Base-by-base conservation (phyloP, 805 yeast species). In the Brettanomyces naardenensis region DNA sequence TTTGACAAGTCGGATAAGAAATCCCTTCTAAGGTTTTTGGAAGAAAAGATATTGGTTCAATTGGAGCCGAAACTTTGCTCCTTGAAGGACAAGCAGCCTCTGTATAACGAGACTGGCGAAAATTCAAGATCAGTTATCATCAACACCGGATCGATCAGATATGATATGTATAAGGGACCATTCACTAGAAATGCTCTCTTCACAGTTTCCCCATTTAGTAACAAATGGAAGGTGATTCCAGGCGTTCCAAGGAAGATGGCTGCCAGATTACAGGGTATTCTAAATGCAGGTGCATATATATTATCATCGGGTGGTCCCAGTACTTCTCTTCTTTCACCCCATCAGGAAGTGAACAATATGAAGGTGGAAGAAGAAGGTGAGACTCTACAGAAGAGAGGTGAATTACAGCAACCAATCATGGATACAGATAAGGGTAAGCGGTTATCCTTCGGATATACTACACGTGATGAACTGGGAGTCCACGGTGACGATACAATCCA, bases 401-500 rank as follows among this genome's bases (percentile, higher is more conserved):
- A 13, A 20, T 31, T 13, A 15, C 26, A 19, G 9, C 15, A 5
- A 15, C 33, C 22, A n/a, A 7, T 3, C 7, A 6, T 15, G 19
- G 20, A 15, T 15, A 6, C 33, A 27, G 13, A 10, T 9, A 9
- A 18, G 13, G 15, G 15, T 15, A 30, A 18, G 6, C 13, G 20
- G 6, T 18, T 30, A 6, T 31, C 34, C 1, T 75, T 73, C 43
- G 98, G 98, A 0, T 84, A 82, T 48, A 78, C 77, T 0, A 90
- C 98, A 0, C 49, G 59, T 33, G 98, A 92, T 54, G 97, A 90
- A 51, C 68, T 71, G 48, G 98, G 97, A 0, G 59, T 66, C 45
- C 77, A 78, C 44, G 98, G 98, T 18, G 98, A 92, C 54, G 97
- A 84, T 64, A 69, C 87, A 28, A 48, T 77, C 40, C 89, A 83